Evolutionary conservation across 495 filamentous ascomycete genomes (phyloP), one percentile per base, ranked within the genome.

Genomic region (Penicillium lagena): DNA sequence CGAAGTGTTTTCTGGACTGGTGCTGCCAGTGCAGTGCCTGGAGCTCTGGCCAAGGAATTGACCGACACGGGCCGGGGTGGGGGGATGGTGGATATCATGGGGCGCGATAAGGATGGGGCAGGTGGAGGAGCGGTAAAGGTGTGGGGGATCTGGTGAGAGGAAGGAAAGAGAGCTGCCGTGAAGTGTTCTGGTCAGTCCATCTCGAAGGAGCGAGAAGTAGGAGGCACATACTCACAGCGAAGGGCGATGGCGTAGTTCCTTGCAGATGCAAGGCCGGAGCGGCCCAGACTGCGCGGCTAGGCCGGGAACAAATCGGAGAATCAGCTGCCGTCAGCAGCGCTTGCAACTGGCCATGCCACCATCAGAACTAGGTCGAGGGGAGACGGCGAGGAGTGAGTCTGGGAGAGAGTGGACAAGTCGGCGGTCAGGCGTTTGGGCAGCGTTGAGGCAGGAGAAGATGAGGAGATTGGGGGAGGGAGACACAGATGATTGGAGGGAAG

Each of bases 11-110:
- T 51, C 55, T 29, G 58, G 55, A 40, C 54, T 66, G 35, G 60
- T 58, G 45, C 54, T 58, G 37, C 58, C 47, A 30, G 36, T 49
- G 38, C 48, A 58, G 28, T 47, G 34, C 12, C 57, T 35, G 11
- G 43, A 5, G 47, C 35, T 51, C 53, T 56, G 6, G 52, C 58
- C 40, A 63, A 47, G 15, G 62, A 63, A 53, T 64, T 62, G 42
- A 66, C 64, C 12, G 62, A 68, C 27, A 59, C 58, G 8, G 64
- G 58, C 34, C 62, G 64, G 29, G 62, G 58, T 22, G 62, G 64
- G 41, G 63, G 63, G 12, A 66, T 47, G 12, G 62, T 52, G 38
- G 64, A 55, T 35, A 66, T 49, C 58, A 66, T 64, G 47, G 48
- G 37, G 45, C 7, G 38, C 45, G 54, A 51, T 11, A 43, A 31